Percentiles rank a stretch among this genome's conserved stretches.
These are phyloP conservation scores for Trametes maxima DNA, from an alignment of 768 basidiomycete genomes.

Conservation along the genomic window DNA sequence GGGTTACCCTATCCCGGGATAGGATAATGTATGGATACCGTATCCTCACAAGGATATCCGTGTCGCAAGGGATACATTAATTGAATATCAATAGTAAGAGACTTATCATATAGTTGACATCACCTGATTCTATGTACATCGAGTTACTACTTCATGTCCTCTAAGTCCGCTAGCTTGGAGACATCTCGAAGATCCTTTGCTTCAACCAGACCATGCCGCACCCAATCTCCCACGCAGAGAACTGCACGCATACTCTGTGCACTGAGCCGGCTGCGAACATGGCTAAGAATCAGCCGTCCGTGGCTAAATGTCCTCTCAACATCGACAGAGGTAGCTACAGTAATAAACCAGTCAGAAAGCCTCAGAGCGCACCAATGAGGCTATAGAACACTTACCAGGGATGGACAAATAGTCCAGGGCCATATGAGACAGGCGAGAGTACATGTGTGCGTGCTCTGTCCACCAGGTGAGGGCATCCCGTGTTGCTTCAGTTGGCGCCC, in stretches of 20 bases:
- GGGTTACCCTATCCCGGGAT: too few relatives aligned
- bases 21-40: too few relatives aligned
- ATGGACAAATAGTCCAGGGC: slow-evolving; percentile 34
- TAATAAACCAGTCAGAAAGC: background rate
- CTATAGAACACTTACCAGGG: background rate
- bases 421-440: slow-evolving; percentile 37
- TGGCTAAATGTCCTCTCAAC: background rate
- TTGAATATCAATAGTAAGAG: too few relatives aligned
- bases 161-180: background rate
- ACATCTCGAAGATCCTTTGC: background rate
- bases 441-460: slow-evolving; percentile 26
- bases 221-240: background rate
- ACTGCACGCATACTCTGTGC: background rate
- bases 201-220: background rate
- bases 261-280: background rate
- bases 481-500: slow-evolving; percentile 29
- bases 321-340: background rate
- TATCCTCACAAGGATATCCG: too few relatives aligned
- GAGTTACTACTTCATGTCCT: background rate
- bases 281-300: background rate
- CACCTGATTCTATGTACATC: too few relatives aligned
- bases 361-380: background rate
- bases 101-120: too few relatives aligned
- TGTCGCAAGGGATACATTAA: too few relatives aligned
- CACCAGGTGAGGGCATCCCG: slow-evolving; percentile 36